Evolutionary conservation across 2,329 filamentous ascomycete genomes (phyloP).

Genomic region (Diaporthe helianthi): DNA sequence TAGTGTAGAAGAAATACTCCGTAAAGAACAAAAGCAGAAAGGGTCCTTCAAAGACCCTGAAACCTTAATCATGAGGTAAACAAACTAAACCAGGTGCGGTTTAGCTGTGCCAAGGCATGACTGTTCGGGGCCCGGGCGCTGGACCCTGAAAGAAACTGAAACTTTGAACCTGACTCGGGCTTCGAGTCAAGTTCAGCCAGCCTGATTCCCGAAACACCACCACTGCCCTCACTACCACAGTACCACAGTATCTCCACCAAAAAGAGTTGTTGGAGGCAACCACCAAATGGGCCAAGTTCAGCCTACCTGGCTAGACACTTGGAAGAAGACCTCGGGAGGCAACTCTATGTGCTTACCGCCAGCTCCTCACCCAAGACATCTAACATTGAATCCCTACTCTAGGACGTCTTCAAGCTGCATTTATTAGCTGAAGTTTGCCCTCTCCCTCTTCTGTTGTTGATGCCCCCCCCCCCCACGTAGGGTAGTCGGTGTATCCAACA

Average conservation of each 20-base stretch:
- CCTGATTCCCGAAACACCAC: not conserved
- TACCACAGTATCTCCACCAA: conserved; percentile 7
- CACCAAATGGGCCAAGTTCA: not conserved
- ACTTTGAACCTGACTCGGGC: too few relatives aligned
- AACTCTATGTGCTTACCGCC: not conserved
- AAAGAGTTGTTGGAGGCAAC: not conserved
- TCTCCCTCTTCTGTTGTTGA: conserved; percentile 18
- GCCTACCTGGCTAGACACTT: conserved; percentile 2
- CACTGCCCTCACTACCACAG: not conserved
- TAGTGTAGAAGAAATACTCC: too few relatives aligned
- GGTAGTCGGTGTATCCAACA: conserved; percentile 30
- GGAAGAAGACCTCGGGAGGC: not conserved
- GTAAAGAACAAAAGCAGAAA: conserved; percentile 12
- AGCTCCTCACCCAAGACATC: not conserved
- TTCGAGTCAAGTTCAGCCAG: too few relatives aligned
- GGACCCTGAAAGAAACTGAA: conserved; percentile 8
- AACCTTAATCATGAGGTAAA: conserved; percentile 24
- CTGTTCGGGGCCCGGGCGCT: not conserved
- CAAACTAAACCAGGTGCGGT: conserved; percentile 6
- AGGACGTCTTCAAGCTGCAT: too few relatives aligned
- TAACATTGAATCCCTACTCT: too few relatives aligned
- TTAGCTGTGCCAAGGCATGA: not conserved
- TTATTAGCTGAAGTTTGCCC: too few relatives aligned
- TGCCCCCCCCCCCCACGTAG: conserved; percentile 29
- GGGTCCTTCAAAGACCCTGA: not conserved